A percentile compares a stretch with the other conserved stretches of the same genome.
phyloP scores from a whole-genome alignment of 805 yeast species.

The Cyberlindnera mycetangii region DNA sequence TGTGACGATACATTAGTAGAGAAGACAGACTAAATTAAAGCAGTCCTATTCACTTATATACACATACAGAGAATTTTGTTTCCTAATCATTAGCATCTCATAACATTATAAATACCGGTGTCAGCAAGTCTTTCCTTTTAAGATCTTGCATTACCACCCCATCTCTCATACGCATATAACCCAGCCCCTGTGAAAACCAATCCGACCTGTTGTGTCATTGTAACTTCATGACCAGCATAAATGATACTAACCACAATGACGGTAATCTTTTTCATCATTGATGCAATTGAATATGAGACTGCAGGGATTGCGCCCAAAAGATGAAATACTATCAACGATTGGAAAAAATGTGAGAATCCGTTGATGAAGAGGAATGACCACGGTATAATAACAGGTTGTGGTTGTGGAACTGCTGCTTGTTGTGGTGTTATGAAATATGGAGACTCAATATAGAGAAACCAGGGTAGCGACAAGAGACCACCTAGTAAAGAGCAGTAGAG shows the following conservation, averaged over 20 bases:
- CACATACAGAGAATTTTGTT: too few relatives aligned
- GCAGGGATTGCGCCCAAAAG: conserved; percentile 79
- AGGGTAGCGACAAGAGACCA: conserved; percentile 63
- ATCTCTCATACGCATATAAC: conserved; percentile 58
- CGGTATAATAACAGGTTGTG: conserved; percentile 34
- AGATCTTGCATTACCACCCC: conserved; percentile 35
- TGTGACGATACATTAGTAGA: too few relatives aligned
- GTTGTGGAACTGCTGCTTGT: conserved; percentile 17
- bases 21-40: too few relatives aligned
- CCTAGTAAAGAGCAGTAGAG: conserved; percentile 79
- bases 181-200: conserved; percentile 51
- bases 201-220: conserved; percentile 46
- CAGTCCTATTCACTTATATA: too few relatives aligned
- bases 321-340: conserved; percentile 78
- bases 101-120: too few relatives aligned
- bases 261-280: conserved; percentile 84
- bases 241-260: conserved; percentile 76
- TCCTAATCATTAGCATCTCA: too few relatives aligned
- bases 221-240: conserved; percentile 50
- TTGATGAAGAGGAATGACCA: conserved; percentile 55
- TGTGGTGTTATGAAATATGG: conserved; percentile 28
- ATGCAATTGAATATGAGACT: conserved; percentile 81
- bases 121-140: too few relatives aligned
- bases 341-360: conserved; percentile 76
- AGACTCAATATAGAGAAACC: conserved; percentile 67